Percentiles rank a stretch among this genome's conserved stretches.
These are phyloP conservation scores for Trifolium repens DNA, from an alignment of 306 rosid species.

Conservation along the genomic window DNA sequence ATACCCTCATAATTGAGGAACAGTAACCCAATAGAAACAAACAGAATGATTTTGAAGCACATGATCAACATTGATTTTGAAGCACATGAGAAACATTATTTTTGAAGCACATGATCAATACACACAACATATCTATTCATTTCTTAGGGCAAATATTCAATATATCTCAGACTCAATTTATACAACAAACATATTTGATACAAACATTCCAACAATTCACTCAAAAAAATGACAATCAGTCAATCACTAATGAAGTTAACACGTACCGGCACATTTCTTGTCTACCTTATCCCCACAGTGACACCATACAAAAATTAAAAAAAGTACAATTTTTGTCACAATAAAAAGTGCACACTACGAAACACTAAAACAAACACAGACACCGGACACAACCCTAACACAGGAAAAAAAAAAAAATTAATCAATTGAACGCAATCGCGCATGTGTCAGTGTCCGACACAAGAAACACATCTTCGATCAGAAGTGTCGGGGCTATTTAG, in stretches of 20 bases:
- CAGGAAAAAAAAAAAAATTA: no score
- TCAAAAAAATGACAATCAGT: not conserved
- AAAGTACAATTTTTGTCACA: not conserved
- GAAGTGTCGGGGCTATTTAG: no score
- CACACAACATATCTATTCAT: not conserved
- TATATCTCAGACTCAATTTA: slow-evolving; percentile 1
- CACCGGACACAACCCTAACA: no score
- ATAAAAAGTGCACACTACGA: not conserved
- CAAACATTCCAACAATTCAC: slow-evolving; percentile 37
- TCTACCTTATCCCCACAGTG: slow-evolving; percentile 25
- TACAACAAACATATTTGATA: no score
- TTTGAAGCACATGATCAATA: not conserved
- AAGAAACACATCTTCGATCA: no score
- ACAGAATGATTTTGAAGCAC: not conserved
- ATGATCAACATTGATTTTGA: not conserved
- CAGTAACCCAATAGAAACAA: slow-evolving; percentile 21
- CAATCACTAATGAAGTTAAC: slow-evolving; percentile 15
- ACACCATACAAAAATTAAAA: slow-evolving; percentile 12
- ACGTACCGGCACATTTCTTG: not conserved
- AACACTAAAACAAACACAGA: no score
- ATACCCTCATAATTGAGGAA: slow-evolving; percentile 9
- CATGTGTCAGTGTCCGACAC: no score
- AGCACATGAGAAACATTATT: slow-evolving; percentile 12
- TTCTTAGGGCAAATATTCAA: slow-evolving; percentile 36
- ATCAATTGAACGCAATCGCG: no score